These are phyloP conservation scores for Mycena sp. DNA, from an alignment of 1,284 basidiomycete genomes.

Conservation along the genomic window DNA sequence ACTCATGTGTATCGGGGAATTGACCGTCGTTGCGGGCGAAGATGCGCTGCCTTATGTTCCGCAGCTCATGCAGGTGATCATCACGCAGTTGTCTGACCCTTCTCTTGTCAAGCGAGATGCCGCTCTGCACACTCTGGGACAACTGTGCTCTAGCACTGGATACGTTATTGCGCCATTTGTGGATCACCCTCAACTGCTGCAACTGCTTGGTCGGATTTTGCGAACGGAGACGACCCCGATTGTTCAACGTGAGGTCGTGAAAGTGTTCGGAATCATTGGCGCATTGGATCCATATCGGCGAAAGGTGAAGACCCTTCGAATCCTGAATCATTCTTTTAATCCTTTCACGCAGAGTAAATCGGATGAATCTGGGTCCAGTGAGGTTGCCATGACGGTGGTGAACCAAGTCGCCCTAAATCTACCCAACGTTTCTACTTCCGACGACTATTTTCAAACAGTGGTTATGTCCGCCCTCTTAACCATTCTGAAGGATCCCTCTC, in stretches of 20 bases:
- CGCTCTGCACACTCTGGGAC: slow-evolving; percentile 93
- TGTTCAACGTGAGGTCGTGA: slow-evolving; percentile 91
- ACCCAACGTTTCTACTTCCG: slow-evolving; percentile 66
- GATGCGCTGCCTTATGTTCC: slow-evolving; percentile 88
- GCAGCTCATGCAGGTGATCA: slow-evolving; percentile 91
- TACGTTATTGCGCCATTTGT: slow-evolving; percentile 94
- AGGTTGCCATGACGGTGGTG: slow-evolving; percentile 73
- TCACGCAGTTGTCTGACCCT: slow-evolving; percentile 89
- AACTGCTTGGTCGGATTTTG: slow-evolving; percentile 88
- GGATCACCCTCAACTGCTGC: slow-evolving; percentile 92
- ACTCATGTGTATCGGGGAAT: slow-evolving; percentile 94
- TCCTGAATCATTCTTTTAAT: slow-evolving; percentile 27
- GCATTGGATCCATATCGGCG: slow-evolving; percentile 98
- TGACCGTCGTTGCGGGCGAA: slow-evolving; percentile 94
- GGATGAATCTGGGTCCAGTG: slow-evolving; percentile 81
- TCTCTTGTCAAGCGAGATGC: slow-evolving; percentile 92
- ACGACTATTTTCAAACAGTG: slow-evolving; percentile 98
- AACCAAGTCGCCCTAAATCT: slow-evolving; percentile 66
- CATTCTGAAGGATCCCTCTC: slow-evolving; percentile 90
- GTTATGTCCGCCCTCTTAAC: slow-evolving; percentile 92
- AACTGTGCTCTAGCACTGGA: slow-evolving; percentile 95
- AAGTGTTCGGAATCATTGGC: slow-evolving; percentile 95
- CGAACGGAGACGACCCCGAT: slow-evolving; percentile 82
- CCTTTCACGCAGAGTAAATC: slow-evolving; percentile 64
- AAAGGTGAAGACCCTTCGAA: slow-evolving; percentile 65